Evolutionary conservation across 352 stramenopile species (phyloP).

Genomic region (Globisporangium polare): DNA sequence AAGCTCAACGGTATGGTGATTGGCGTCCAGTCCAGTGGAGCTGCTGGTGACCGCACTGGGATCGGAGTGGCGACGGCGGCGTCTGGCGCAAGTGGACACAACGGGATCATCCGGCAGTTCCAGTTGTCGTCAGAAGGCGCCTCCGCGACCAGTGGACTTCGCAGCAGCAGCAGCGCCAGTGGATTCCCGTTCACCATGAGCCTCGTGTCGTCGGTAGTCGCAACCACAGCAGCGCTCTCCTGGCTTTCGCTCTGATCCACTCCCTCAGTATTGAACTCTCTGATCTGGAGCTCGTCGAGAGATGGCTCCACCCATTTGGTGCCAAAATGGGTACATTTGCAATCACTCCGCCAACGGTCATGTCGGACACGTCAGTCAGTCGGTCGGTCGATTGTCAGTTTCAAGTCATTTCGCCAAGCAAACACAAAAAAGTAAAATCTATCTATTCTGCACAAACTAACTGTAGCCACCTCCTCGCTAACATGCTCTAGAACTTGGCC

Average conservation of each 20-base stretch:
- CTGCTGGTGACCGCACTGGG: not conserved
- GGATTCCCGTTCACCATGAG: not conserved
- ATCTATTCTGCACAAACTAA: slow-evolving; percentile 7
- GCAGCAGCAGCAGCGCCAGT: not conserved
- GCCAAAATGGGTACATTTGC: not conserved
- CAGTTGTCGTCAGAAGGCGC: not conserved
- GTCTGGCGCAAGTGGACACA: not conserved
- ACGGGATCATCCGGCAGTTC: not conserved
- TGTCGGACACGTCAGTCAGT: too few relatives aligned
- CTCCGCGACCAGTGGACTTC: not conserved
- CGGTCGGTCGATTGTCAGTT: too few relatives aligned
- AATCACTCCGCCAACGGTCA: not conserved
- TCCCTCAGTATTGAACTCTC: not conserved
- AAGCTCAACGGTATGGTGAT: not conserved
- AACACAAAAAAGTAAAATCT: slow-evolving; percentile 10
- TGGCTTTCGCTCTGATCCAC: not conserved
- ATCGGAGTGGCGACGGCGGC: not conserved
- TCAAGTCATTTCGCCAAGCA: too few relatives aligned
- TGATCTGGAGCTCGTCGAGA: not conserved
- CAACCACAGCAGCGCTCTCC: not conserved
- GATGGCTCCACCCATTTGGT: not conserved
- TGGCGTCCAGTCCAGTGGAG: not conserved
- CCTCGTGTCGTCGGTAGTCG: not conserved
- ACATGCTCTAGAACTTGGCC: slow-evolving; percentile 60
- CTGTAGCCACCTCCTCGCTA: not conserved